Base-by-base conservation (phyloP, 441 rosid genomes). In the Gossypium gossypioides region DNA sequence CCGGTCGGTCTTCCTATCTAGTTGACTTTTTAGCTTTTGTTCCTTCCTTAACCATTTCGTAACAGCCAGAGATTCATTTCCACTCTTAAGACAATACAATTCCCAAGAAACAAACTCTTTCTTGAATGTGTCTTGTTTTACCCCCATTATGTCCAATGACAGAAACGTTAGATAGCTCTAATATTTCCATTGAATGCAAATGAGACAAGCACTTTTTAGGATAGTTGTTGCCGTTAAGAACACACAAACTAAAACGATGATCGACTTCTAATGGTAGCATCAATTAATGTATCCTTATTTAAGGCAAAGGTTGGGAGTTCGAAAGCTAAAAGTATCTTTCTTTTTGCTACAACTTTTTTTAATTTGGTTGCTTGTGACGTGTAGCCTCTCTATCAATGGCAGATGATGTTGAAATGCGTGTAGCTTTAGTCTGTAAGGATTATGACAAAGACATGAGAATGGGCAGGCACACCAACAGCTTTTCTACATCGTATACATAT, bases 381-480 rank as follows among this genome's bases (percentile, higher is more conserved):
- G 69, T 44, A 6, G 55, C 21, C 55, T 65, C 58, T 67, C 40
- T 50, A 48, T 67, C 71, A 48, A 59, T 27, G 59, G 71, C n/a
- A 25, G 73, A 24, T 54, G 71, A 72, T 62, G 56, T n/a, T 61
- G 34, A 44, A 76, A 58, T 58, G 73, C 16, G 29, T 72, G 73
- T 66, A 22, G 40, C 66, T 48, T 68, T 19, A 29, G 52, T 29
- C 40, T 50, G 37, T 9, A 13, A 46, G 62, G 72, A 46, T 63
- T 21, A 22, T 21, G 78, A 76, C 9, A 76, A 57, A 10, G 75
- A 58, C 69, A 65, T 58, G 21, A 65, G 50, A 52, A 59, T 3
- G 68, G 55, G 9, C 19, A 65, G n/a, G 56, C 46, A 37, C 57
- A 54, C 25, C 48, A 16, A 15, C 16, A 24, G 15, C 59, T 27